Conservation (phyloP, 2,329 filamentous ascomycete genomes). For the Dactylellina parvicollis region DNA sequence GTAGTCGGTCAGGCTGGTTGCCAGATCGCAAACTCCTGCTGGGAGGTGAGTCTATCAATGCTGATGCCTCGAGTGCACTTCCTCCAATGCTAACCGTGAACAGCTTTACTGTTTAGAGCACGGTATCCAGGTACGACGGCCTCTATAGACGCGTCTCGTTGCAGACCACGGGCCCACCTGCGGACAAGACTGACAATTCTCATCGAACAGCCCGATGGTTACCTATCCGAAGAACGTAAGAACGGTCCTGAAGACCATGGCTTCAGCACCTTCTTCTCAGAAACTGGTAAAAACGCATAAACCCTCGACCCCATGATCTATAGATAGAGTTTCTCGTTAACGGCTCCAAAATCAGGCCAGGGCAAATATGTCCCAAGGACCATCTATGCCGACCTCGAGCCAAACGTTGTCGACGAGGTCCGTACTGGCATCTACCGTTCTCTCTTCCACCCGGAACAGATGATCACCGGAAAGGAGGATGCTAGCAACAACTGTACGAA, state of each 20-base stretch:
- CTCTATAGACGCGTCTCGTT: constrained; percentile 39
- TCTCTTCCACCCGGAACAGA: constrained; percentile 98
- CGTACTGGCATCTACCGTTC: constrained; percentile 95
- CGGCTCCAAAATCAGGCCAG: constrained; percentile 76
- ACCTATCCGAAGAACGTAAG: constrained; percentile 98
- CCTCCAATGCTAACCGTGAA: constrained; percentile 59
- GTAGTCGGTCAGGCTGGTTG: constrained; percentile 99
- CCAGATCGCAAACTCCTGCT: constrained; percentile 99
- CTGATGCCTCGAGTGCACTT: constrained; percentile 57
- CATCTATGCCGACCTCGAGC: constrained; percentile 99
- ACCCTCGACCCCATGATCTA: constrained; percentile 40
- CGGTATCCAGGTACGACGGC: constrained; percentile 86
- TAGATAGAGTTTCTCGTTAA: too few species aligned
- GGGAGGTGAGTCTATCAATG: constrained; percentile 81
- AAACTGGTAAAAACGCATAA: constrained; percentile 82
- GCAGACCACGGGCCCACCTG: too few species aligned
- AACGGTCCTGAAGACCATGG: constrained; percentile 90
- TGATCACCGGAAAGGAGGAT: constrained; percentile 99
- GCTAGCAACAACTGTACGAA: constrained; percentile 89
- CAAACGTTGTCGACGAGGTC: constrained; percentile 99
- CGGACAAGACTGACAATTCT: constrained; percentile 12
- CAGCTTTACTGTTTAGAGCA: constrained; percentile 99
- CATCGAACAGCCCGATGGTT: constrained; percentile 84
- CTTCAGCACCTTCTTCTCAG: constrained; percentile 99
- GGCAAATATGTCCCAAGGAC: constrained; percentile 99